These are phyloP conservation scores for Vigna radiata DNA, from an alignment of 306 rosid species.

Conservation along the genomic window DNA sequence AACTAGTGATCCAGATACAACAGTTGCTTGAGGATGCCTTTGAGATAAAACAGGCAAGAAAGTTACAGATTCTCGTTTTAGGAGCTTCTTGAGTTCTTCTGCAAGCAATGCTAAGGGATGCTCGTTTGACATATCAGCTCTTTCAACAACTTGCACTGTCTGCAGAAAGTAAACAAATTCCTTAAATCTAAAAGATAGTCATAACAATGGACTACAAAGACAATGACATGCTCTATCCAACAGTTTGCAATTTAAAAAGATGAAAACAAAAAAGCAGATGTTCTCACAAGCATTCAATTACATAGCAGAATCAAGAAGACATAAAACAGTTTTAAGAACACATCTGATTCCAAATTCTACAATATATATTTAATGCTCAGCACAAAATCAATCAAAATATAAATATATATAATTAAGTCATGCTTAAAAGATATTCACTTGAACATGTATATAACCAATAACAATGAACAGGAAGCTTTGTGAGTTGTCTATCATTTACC, in stretches of 20 bases:
- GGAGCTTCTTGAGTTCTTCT: conserved; percentile 84
- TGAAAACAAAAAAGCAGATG: not conserved
- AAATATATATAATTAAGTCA: conserved; percentile 17
- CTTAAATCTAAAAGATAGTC: conserved; percentile 20
- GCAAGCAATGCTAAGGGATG: conserved; percentile 95
- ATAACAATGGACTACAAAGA: conserved; percentile 36
- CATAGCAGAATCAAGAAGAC: conserved; percentile 23
- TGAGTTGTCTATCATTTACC: not conserved
- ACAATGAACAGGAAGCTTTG: not conserved
- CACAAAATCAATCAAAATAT: not conserved
- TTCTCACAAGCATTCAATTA: not conserved
- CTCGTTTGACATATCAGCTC: conserved; percentile 69
- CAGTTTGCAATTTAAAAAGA: conserved; percentile 16
- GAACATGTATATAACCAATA: not conserved
- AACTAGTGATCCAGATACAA: conserved; percentile 85
- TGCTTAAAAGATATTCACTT: not conserved
- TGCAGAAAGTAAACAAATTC: conserved; percentile 50
- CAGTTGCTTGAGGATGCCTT: conserved; percentile 87
- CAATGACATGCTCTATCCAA: conserved; percentile 33
- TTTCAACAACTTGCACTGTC: conserved; percentile 77
- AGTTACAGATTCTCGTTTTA: conserved; percentile 73
- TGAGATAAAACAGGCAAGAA: conserved; percentile 89
- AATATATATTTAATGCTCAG: conserved; percentile 18
- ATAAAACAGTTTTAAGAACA: conserved; percentile 27
- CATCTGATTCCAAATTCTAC: conserved; percentile 19